Evolutionary conservation across 139 green algal genomes (phyloP).

Genomic region (Picochlorum sp.): DNA sequence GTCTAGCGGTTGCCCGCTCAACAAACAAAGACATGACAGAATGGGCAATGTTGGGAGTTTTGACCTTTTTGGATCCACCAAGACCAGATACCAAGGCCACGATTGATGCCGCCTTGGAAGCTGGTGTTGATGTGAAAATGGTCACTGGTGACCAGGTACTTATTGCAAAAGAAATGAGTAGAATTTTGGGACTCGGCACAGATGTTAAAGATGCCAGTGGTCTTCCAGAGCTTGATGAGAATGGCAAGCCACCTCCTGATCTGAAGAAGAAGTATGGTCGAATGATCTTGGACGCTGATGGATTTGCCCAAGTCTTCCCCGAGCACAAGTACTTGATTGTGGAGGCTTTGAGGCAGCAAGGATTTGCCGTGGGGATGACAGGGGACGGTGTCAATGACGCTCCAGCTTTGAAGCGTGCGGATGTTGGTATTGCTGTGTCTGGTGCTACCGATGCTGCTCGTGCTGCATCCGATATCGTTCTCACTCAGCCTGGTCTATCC

Average conservation of each 20-base stretch:
- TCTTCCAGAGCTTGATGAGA: slow-evolving; percentile 40
- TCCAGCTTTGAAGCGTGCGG: slow-evolving; percentile 68
- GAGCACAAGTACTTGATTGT: slow-evolving; percentile 80
- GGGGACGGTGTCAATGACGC: slow-evolving; percentile 89
- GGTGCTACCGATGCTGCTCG: slow-evolving; percentile 73
- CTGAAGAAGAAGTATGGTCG: slow-evolving; percentile 54
- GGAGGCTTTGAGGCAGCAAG: slow-evolving; percentile 47
- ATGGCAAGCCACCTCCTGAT: slow-evolving; percentile 61
- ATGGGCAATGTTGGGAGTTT: slow-evolving; percentile 64
- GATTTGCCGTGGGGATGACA: slow-evolving; percentile 74
- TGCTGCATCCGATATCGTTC: slow-evolving; percentile 81
- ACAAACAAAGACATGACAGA: slow-evolving; percentile 23
- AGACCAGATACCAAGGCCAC: slow-evolving; percentile 71
- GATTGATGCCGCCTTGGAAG: slow-evolving; percentile 55
- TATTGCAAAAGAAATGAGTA: slow-evolving; percentile 78
- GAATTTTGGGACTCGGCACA: slow-evolving; percentile 61
- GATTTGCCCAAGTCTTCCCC: slow-evolving; percentile 66
- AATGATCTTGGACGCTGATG: slow-evolving; percentile 63
- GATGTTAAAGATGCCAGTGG: slow-evolving; percentile 57
- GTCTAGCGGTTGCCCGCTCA: slow-evolving; percentile 50
- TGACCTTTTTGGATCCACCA: slow-evolving; percentile 83
- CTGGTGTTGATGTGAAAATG: slow-evolving; percentile 85
- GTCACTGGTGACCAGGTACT: slow-evolving; percentile 74
- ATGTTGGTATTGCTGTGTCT: slow-evolving; percentile 75
- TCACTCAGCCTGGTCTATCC: slow-evolving; percentile 65